Evolutionary conservation across 2,329 filamentous ascomycete species (phyloP).

Genomic region (Biscogniauxia marginata): DNA sequence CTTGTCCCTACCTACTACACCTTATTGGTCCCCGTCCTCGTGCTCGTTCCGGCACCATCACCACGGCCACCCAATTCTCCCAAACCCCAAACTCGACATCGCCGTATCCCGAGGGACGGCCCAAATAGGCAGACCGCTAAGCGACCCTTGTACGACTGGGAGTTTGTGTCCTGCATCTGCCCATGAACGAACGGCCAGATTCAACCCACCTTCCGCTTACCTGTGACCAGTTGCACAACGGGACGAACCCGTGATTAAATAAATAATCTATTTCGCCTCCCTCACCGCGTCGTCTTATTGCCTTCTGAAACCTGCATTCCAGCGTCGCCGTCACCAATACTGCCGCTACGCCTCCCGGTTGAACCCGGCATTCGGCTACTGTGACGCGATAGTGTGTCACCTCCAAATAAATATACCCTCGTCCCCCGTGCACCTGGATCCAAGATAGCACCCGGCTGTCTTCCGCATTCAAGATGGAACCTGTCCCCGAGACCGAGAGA

Average conservation of each 20-base stretch:
- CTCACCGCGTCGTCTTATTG: background rate
- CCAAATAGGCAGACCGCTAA: background rate
- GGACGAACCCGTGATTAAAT: constrained; percentile 15
- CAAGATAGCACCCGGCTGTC: constrained; percentile 9
- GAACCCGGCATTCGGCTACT: constrained; percentile 1
- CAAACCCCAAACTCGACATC: too few species aligned
- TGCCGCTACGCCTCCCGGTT: constrained; percentile 4
- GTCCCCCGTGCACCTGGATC: constrained; percentile 11
- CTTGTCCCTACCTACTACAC: too few species aligned
- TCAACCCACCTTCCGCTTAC: constrained; percentile 16
- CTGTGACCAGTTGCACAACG: constrained; percentile 18
- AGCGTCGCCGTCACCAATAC: constrained; percentile 15
- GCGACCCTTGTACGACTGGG: background rate
- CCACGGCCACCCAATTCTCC: too few species aligned
- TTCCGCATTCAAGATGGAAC: constrained; percentile 53
- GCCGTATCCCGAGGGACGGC: too few species aligned
- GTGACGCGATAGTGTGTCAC: background rate
- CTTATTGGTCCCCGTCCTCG: too few species aligned
- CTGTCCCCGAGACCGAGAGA: constrained; percentile 66
- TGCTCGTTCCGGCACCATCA: too few species aligned
- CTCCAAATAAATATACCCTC: constrained; percentile 2
- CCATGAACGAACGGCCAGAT: constrained; percentile 6
- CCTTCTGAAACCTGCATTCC: constrained; percentile 27
- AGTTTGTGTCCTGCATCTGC: background rate
- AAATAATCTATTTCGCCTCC: constrained; percentile 3